A percentile compares a stretch with the other conserved stretches of the same genome.
Evolutionary conservation across 2,329 filamentous ascomycete genomes (phyloP).

Genomic region (Daldinia eschscholtzii): DNA sequence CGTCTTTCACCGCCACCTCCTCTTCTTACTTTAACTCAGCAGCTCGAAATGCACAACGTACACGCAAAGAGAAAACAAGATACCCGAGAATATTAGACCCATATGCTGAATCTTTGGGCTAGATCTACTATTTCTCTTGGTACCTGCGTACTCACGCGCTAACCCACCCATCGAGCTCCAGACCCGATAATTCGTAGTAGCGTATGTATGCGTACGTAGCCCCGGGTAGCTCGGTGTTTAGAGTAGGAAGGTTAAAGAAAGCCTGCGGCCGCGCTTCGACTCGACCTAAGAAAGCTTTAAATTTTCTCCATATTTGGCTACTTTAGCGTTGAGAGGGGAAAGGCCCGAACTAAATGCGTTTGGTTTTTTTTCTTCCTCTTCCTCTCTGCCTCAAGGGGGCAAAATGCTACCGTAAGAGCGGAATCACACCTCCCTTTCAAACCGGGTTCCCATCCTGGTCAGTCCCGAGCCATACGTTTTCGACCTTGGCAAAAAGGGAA

Average conservation of each 20-base stretch:
- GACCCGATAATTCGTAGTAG: not conserved
- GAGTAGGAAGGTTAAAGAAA: slow-evolving; percentile 11
- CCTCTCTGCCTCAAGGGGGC: slow-evolving; percentile 3
- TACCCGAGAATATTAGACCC: not conserved
- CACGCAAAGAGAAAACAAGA: not conserved
- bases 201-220: not conserved
- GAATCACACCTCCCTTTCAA: not conserved
- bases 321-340: slow-evolving; percentile 21
- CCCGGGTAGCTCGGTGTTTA: slow-evolving; percentile 10
- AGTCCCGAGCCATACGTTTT: not conserved
- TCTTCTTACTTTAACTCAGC: slow-evolving; percentile 1
- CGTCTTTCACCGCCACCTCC: not conserved
- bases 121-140: not conserved
- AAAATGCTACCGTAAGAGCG: not conserved
- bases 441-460: not conserved
- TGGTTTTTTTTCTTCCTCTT: not conserved
- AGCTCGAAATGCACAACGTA: not conserved
- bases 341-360: slow-evolving; percentile 16
- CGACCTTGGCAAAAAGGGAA: slow-evolving; percentile 10
- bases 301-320: slow-evolving; percentile 19
- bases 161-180: not conserved
- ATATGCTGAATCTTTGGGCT: not conserved
- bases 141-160: not conserved
- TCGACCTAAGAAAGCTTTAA: slow-evolving; percentile 6
- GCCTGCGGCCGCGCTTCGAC: not conserved